Percentiles rank a stretch among this genome's conserved stretches.
Conservation (phyloP, 139 green algal genomes). For the Chlamydomonas incerta region DNA sequence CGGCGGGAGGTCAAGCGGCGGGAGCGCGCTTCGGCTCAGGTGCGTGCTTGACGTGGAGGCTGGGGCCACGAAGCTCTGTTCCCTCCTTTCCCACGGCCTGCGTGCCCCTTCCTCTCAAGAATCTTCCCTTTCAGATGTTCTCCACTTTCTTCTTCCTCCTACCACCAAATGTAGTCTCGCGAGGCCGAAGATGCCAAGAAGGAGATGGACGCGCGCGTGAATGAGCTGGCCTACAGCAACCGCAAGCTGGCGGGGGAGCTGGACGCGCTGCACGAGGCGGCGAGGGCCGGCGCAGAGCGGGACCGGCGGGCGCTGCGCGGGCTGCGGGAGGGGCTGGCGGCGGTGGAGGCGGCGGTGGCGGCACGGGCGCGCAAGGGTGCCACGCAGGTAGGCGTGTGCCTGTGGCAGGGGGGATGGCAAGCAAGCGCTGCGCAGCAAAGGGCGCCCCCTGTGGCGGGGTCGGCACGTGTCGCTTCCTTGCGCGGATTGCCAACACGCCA, state of each 20-base stretch:
- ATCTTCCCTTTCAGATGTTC: too few relatives aligned
- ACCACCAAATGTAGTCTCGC: too few relatives aligned
- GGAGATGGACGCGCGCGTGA: neutral
- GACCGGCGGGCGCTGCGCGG: conserved; percentile 40
- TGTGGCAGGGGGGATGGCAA: too few relatives aligned
- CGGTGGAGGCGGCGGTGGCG: conserved; percentile 50
- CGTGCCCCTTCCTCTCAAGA: too few relatives aligned
- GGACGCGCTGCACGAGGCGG: conserved; percentile 48
- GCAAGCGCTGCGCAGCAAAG: too few relatives aligned
- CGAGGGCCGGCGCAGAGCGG: conserved; percentile 13
- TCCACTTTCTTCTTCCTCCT: too few relatives aligned
- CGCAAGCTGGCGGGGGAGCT: conserved; percentile 69
- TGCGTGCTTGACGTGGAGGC: neutral
- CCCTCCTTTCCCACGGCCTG: too few relatives aligned
- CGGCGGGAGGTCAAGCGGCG: conserved; percentile 63
- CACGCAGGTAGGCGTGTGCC: conserved; percentile 7
- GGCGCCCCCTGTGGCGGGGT: too few relatives aligned
- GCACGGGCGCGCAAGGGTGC: conserved; percentile 46
- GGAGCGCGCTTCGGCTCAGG: conserved; percentile 58
- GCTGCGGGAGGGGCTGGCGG: conserved; percentile 47
- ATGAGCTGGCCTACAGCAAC: conserved; percentile 69
- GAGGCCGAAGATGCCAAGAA: conserved; percentile 32
- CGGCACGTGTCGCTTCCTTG: too few relatives aligned
- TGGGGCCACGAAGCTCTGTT: too few relatives aligned
- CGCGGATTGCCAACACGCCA: too few relatives aligned